Percentiles rank a stretch among this genome's conserved stretches.
Evolutionary conservation across 2,329 filamentous ascomycete genomes (phyloP).

Genomic region (Helicocarpus griseus): DNA sequence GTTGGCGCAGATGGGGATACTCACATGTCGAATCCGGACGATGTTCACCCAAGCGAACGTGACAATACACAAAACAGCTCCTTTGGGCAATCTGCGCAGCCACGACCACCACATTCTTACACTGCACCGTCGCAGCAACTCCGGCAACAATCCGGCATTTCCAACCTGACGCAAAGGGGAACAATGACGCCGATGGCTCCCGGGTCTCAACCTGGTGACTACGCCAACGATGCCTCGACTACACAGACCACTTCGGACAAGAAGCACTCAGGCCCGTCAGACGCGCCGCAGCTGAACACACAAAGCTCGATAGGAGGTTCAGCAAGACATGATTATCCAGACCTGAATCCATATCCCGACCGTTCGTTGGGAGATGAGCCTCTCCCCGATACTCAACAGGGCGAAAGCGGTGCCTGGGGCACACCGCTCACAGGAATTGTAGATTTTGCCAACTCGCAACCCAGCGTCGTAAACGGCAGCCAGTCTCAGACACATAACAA

Average conservation of each 20-base stretch:
- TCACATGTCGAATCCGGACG: constrained; percentile 49
- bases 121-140: constrained; percentile 39
- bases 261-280: constrained; percentile 65
- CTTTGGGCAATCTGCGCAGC: constrained; percentile 42
- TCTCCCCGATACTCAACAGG: constrained; percentile 55
- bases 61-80: constrained; percentile 39
- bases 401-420: constrained; percentile 24
- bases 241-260: constrained; percentile 75
- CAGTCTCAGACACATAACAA: constrained; percentile 24
- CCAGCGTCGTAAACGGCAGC: constrained; percentile 22
- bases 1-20: constrained; percentile 46
- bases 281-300: constrained; percentile 57
- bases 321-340: constrained; percentile 40
- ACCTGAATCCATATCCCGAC: constrained; percentile 42
- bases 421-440: constrained; percentile 16
- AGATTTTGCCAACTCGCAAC: constrained; percentile 22
- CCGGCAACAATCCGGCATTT: constrained; percentile 36
- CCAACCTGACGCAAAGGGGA: constrained; percentile 39
- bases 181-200: constrained; percentile 50
- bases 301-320: constrained; percentile 42
- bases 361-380: constrained; percentile 49
- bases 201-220: constrained; percentile 51
- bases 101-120: constrained; percentile 35
- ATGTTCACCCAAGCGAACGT: constrained; percentile 29
- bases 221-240: constrained; percentile 79